Evolutionary conservation across 73 alveolate species (phyloP).

Genomic region (Urostyla sp.): DNA sequence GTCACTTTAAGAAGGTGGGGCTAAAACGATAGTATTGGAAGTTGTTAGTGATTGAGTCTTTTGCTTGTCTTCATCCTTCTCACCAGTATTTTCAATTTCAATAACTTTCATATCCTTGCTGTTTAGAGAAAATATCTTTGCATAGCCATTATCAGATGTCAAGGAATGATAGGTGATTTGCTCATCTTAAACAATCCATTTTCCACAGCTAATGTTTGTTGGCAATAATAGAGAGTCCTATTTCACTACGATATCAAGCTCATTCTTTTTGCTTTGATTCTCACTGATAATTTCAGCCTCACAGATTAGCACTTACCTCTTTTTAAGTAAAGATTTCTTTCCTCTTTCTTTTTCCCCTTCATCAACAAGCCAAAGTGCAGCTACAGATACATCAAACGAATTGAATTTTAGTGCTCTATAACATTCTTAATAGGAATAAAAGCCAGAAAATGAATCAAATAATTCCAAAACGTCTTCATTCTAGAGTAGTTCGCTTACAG

Average conservation of each 20-base stretch:
- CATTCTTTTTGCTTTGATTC: slow-evolving; percentile 69
- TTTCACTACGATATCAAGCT: slow-evolving; percentile 76
- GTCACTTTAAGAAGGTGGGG: no score
- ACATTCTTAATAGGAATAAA: slow-evolving; percentile 75
- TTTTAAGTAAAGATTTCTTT: slow-evolving; percentile 63
- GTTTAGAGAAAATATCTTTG: slow-evolving; percentile 72
- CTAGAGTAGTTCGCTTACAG: slow-evolving; percentile 11
- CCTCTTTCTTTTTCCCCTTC: slow-evolving; percentile 87
- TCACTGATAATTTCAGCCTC: slow-evolving; percentile 65
- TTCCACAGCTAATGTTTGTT: slow-evolving; percentile 61
- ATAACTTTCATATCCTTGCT: slow-evolving; percentile 58
- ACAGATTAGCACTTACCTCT: slow-evolving; percentile 65
- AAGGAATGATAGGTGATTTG: slow-evolving; percentile 72
- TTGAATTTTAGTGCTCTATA: slow-evolving; percentile 76
- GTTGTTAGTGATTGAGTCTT: no score
- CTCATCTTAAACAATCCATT: slow-evolving; percentile 82
- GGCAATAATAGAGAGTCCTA: slow-evolving; percentile 81
- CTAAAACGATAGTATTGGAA: no score
- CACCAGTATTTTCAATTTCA: no score
- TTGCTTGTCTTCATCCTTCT: no score
- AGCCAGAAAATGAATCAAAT: slow-evolving; percentile 74
- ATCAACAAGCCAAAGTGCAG: slow-evolving; percentile 86
- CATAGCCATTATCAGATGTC: slow-evolving; percentile 33
- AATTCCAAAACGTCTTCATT: slow-evolving; percentile 67
- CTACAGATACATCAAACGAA: slow-evolving; percentile 74